phyloP scores from a whole-genome alignment of 345 rosid species.

The Brassica juncea region DNA sequence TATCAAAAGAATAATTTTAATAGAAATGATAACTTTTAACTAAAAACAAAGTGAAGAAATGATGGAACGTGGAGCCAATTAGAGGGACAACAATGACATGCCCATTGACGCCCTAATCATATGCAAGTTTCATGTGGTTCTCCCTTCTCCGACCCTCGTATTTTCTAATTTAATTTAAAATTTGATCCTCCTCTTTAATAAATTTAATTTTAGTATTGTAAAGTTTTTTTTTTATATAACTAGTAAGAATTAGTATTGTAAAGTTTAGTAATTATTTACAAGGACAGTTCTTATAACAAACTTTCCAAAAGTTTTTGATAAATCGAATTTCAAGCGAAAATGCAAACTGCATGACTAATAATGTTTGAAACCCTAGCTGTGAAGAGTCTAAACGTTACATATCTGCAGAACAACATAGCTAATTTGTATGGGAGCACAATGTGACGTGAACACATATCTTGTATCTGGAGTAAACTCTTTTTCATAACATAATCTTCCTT shows the following conservation, averaged over 20 bases:
- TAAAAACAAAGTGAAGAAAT: constrained; percentile 17
- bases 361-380: background rate
- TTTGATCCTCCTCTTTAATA: background rate
- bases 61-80: constrained; percentile 13
- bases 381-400: background rate
- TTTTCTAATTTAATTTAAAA: background rate
- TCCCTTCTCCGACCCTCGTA: background rate
- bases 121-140: constrained; percentile 4
- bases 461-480: background rate
- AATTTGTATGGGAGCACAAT: background rate
- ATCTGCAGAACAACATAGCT: background rate
- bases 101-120: background rate
- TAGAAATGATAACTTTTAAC: background rate
- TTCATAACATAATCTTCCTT: background rate
- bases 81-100: constrained; percentile 6
- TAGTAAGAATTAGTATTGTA: too few relatives aligned
- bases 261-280: background rate
- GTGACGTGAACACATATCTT: background rate
- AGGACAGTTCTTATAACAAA: background rate
- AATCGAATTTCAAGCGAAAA: background rate
- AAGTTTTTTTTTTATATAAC: too few relatives aligned
- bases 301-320: background rate
- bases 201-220: background rate
- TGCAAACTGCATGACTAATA: background rate
- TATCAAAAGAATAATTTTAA: background rate